Evolutionary conservation across 2,329 filamentous ascomycete species (phyloP).

Genomic region (Tolypocladium endophyticum): DNA sequence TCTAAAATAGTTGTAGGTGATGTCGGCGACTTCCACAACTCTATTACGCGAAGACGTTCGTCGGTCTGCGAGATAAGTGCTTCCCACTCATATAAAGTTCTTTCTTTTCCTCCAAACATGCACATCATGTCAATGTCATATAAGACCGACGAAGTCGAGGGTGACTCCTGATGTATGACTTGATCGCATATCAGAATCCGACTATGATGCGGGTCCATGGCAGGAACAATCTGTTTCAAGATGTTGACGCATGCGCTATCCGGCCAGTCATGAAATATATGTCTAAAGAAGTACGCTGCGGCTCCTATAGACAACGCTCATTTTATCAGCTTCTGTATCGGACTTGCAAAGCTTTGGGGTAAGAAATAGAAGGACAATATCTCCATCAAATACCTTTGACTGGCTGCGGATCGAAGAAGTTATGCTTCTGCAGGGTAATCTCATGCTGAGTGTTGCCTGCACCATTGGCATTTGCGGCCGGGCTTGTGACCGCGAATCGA

Average conservation of each 20-base stretch:
- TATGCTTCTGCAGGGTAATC: background rate
- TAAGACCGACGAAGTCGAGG: background rate
- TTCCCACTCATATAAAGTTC: background rate
- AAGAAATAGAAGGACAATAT: too few relatives aligned
- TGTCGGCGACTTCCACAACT: background rate
- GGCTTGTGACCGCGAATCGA: background rate
- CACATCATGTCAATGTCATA: background rate
- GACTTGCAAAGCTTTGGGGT: too few relatives aligned
- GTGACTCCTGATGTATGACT: background rate
- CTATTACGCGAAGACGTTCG: background rate
- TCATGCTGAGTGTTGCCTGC: background rate
- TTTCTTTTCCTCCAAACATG: background rate
- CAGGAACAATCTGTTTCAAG: background rate
- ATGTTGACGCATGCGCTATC: background rate
- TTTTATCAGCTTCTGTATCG: too few relatives aligned
- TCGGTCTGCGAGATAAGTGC: background rate
- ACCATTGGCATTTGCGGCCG: background rate
- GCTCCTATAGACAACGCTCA: background rate
- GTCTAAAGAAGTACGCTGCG: background rate
- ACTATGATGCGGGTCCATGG: background rate
- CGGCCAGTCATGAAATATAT: background rate
- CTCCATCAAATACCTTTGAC: background rate
- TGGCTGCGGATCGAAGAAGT: background rate
- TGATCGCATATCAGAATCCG: background rate
- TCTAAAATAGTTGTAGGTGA: background rate